Percentiles rank a stretch among this genome's conserved stretches.
phyloP scores from a whole-genome alignment of 2,329 filamentous ascomycete genomes.

The Huntiella savannae region DNA sequence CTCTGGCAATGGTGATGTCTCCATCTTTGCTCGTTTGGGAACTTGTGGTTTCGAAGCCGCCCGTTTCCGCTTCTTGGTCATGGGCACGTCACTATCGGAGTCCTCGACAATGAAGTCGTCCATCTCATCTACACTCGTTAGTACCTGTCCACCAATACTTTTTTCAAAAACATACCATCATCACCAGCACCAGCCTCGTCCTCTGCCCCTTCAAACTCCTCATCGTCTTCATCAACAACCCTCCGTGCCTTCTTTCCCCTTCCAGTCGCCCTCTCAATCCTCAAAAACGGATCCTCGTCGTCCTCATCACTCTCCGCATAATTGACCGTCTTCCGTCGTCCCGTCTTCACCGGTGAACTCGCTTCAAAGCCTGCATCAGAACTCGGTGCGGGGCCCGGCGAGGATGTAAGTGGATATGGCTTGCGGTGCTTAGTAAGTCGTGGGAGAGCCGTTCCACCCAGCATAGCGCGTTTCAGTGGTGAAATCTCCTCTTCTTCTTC shows the following conservation, averaged over 20 bases:
- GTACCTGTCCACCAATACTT: neutral
- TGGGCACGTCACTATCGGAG: slow-evolving; percentile 58
- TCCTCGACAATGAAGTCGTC: slow-evolving; percentile 79
- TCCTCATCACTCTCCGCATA: slow-evolving; percentile 47
- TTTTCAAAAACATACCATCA: slow-evolving; percentile 27
- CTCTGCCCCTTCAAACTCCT: slow-evolving; percentile 40
- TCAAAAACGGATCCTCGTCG: slow-evolving; percentile 37
- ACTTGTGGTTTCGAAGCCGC: slow-evolving; percentile 29
- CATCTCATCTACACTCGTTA: slow-evolving; percentile 38
- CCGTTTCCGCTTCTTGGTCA: slow-evolving; percentile 61
- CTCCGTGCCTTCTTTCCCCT: slow-evolving; percentile 25
- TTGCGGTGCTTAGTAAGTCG: slow-evolving; percentile 13
- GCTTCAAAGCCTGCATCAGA: slow-evolving; percentile 38
- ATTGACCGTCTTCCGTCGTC: slow-evolving; percentile 36
- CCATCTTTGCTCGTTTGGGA: slow-evolving; percentile 38
- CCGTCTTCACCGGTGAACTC: too few species aligned
- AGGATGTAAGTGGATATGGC: slow-evolving; percentile 33
- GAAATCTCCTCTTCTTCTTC: neutral
- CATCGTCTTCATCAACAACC: slow-evolving; percentile 49
- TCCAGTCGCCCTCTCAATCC: slow-evolving; percentile 13
- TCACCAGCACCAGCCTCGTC: slow-evolving; percentile 39
- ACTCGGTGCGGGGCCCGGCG: slow-evolving; percentile 48
- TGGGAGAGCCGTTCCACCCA: slow-evolving; percentile 23
- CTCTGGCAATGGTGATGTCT: slow-evolving; percentile 16
- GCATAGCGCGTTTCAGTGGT: slow-evolving; percentile 21